phyloP scores from a whole-genome alignment of 139 green algal species.

The Pseudopediastrum boryanum region DNA sequence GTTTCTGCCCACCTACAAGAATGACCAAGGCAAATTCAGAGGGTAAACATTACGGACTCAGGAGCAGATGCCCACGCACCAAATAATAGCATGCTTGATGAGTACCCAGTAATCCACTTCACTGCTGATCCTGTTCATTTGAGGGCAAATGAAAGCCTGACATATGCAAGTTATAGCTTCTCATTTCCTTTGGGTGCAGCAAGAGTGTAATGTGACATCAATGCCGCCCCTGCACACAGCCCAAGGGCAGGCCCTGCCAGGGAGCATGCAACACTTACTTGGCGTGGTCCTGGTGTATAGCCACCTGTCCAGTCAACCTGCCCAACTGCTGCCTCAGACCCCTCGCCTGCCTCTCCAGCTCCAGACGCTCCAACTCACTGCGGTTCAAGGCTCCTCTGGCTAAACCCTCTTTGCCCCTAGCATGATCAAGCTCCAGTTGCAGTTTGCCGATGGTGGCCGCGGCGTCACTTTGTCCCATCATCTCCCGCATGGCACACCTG shows the following conservation, averaged over 20 bases:
- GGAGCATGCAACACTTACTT: slow-evolving; percentile 14
- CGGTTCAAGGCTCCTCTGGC: slow-evolving; percentile 58
- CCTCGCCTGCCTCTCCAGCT: slow-evolving; percentile 52
- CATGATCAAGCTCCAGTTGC: slow-evolving; percentile 64
- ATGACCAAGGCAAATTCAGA: no score
- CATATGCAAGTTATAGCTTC: no score
- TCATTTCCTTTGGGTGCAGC: no score
- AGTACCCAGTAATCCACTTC: no score
- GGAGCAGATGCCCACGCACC: no score
- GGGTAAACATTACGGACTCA: no score
- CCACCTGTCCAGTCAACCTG: slow-evolving; percentile 29
- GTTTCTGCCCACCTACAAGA: slow-evolving; percentile 51
- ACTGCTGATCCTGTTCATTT: no score
- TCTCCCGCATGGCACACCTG: slow-evolving; percentile 52
- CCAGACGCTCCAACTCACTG: slow-evolving; percentile 55
- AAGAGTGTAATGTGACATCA: no score
- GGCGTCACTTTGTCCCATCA: slow-evolving; percentile 44
- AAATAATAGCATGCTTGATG: no score
- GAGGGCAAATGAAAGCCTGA: no score
- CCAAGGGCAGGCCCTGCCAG: no score
- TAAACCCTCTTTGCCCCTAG: slow-evolving; percentile 53
- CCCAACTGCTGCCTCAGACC: slow-evolving; percentile 42
- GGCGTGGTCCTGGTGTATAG: slow-evolving; percentile 55
- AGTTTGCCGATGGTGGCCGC: slow-evolving; percentile 53
- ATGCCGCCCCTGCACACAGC: no score